Evolutionary conservation across 2,329 filamentous ascomycete species (phyloP).

Genomic region (Talaromyces islandicus): DNA sequence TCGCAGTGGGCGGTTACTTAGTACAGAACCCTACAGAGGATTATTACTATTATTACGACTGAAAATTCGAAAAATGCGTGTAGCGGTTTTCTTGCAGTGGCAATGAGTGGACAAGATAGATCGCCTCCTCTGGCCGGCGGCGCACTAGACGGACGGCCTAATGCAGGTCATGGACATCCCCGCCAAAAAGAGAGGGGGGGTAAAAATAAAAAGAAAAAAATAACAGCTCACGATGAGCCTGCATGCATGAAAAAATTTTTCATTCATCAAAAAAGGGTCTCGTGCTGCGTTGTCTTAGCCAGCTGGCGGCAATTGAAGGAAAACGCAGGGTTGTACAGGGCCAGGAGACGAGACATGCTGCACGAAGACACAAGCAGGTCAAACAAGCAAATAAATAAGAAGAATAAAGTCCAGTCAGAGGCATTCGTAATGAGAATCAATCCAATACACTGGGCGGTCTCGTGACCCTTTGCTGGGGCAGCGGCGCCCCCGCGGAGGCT

Average conservation of each 20-base stretch:
- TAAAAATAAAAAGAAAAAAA: too few relatives aligned
- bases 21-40: neutral
- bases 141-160: neutral
- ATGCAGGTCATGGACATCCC: slow-evolving; percentile 1
- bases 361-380: too few relatives aligned
- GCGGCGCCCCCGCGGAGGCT: neutral
- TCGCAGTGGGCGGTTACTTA: too few relatives aligned
- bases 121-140: neutral
- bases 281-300: neutral
- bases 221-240: neutral
- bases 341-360: neutral
- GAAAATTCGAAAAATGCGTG: neutral
- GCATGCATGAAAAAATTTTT: neutral
- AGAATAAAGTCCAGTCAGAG: too few relatives aligned
- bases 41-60: neutral
- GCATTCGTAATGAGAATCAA: neutral
- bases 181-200: neutral
- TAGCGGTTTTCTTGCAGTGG: neutral
- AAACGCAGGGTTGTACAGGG: neutral
- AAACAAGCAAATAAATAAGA: too few relatives aligned
- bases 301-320: neutral
- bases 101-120: neutral
- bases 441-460: neutral
- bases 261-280: neutral
- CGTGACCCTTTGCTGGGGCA: neutral